Percentiles rank a stretch among this genome's conserved stretches.
These are phyloP conservation scores for Cyberlindnera saturnus DNA, from an alignment of 805 yeast species.

Conservation along the genomic window DNA sequence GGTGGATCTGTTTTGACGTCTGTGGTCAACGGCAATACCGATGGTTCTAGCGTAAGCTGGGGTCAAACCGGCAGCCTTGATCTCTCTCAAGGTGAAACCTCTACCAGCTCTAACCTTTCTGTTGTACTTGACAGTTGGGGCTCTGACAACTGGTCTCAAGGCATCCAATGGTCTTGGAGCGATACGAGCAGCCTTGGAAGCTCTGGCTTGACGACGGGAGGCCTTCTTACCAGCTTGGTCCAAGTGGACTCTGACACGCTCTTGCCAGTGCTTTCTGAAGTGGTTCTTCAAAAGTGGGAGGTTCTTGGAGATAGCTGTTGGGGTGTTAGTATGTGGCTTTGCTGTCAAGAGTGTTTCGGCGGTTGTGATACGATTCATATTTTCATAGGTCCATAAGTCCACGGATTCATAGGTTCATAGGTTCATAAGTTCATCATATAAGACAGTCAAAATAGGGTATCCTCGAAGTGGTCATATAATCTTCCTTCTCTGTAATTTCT, in stretches of 20 bases:
- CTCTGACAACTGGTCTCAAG: slow-evolving; percentile 96
- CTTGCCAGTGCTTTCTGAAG: slow-evolving; percentile 99
- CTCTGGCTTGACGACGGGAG: slow-evolving; percentile 93
- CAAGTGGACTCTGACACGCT: slow-evolving; percentile 98
- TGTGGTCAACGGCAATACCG: slow-evolving; percentile 99
- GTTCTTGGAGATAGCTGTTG: slow-evolving; percentile 93
- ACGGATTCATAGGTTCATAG: too few relatives aligned
- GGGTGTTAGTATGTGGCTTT: slow-evolving; percentile 12
- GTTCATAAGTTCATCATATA: too few relatives aligned
- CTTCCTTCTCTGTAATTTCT: too few relatives aligned
- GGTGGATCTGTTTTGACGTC: slow-evolving; percentile 97
- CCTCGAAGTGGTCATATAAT: too few relatives aligned
- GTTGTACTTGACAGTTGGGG: slow-evolving; percentile 98
- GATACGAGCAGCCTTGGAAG: slow-evolving; percentile 84
- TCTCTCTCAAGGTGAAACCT: slow-evolving; percentile 97
- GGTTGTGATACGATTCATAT: too few relatives aligned
- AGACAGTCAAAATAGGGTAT: too few relatives aligned
- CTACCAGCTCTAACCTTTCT: slow-evolving; percentile 99
- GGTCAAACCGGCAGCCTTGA: slow-evolving; percentile 94
- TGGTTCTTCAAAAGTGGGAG: slow-evolving; percentile 98
- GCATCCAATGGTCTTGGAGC: slow-evolving; percentile 98
- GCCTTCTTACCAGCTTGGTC: slow-evolving; percentile 99
- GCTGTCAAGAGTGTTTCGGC: too few relatives aligned
- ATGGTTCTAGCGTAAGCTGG: slow-evolving; percentile 95
- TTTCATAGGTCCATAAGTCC: too few relatives aligned